A percentile compares a stretch with the other conserved stretches of the same genome.
These are phyloP conservation scores for Glomus cerebriforme DNA, from an alignment of 192 early-diverging fungal genomes.

Conservation along the genomic window DNA sequence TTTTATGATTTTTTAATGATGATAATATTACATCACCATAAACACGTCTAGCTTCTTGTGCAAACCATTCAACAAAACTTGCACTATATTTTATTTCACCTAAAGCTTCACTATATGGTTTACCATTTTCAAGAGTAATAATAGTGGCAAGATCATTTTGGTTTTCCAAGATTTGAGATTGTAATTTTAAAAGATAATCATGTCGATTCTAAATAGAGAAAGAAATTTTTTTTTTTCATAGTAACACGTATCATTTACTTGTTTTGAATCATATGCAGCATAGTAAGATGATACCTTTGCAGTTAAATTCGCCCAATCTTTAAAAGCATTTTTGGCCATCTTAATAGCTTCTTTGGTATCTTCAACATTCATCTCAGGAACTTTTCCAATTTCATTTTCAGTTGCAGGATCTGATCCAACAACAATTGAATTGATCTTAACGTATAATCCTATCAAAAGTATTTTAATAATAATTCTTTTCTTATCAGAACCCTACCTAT, in stretches of 20 bases:
- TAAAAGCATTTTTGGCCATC: conserved; percentile 60
- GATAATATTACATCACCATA: conserved; percentile 82
- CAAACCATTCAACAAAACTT: conserved; percentile 79
- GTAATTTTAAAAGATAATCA: conserved; percentile 63
- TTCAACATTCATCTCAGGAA: conserved; percentile 64
- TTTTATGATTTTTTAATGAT: conserved; percentile 50
- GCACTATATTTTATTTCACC: conserved; percentile 51
- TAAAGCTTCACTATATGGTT: conserved; percentile 58
- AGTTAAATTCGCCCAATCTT: conserved; percentile 62
- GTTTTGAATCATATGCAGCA: neutral
- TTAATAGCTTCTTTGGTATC: conserved; percentile 62
- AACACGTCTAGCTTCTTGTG: conserved; percentile 78
- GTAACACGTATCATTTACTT: neutral
- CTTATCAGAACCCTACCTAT: conserved; percentile 39
- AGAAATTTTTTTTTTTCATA: neutral
- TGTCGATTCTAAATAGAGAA: conserved; percentile 49
- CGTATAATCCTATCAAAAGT: neutral
- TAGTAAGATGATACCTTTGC: conserved; percentile 43
- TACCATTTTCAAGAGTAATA: conserved; percentile 85
- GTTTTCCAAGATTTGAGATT: conserved; percentile 64
- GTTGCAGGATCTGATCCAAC: conserved; percentile 59
- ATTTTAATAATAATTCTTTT: neutral
- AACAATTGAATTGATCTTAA: neutral
- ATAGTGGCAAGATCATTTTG: conserved; percentile 76
- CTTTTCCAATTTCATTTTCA: conserved; percentile 58